These are phyloP conservation scores for Mallotus repandus DNA, from an alignment of 441 rosid species.

Conservation along the genomic window DNA sequence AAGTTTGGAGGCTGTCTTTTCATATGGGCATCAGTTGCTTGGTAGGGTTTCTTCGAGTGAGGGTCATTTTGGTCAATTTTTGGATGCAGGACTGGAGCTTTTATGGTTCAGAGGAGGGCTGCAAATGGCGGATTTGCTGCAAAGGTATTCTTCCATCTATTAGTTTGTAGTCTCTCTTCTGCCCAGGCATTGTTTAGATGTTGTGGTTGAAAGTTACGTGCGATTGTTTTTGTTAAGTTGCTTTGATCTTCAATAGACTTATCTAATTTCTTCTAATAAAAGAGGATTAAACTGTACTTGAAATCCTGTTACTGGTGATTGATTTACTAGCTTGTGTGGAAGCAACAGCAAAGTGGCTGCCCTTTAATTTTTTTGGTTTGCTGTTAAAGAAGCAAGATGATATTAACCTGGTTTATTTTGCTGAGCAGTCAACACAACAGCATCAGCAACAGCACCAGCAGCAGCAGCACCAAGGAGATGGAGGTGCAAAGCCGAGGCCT, in stretches of 20 bases:
- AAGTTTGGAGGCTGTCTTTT: slow-evolving; percentile 5
- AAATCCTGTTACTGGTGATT: not conserved
- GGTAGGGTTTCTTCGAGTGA: slow-evolving; percentile 10
- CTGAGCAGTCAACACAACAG: slow-evolving; percentile 30
- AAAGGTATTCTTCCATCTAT: slow-evolving; percentile 44
- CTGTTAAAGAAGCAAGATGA: not conserved
- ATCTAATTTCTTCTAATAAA: not conserved
- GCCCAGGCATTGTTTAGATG: too few relatives aligned
- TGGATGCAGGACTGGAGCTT: slow-evolving; percentile 55
- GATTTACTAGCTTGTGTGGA: not conserved
- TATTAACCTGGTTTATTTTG: not conserved
- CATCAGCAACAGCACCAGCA: slow-evolving; percentile 38
- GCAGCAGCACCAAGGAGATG: slow-evolving; percentile 38
- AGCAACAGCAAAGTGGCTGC: not conserved
- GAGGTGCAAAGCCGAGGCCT: slow-evolving; percentile 48
- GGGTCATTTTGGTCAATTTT: slow-evolving; percentile 16
- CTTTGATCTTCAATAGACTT: not conserved
- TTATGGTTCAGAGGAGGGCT: slow-evolving; percentile 39
- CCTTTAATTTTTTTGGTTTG: not conserved
- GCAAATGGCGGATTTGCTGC: slow-evolving; percentile 34
- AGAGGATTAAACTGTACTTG: not conserved
- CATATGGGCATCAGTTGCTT: slow-evolving; percentile 19
- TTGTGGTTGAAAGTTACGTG: not conserved
- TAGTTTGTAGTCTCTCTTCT: not conserved
- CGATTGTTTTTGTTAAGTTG: not conserved